A percentile compares a stretch with the other conserved stretches of the same genome.
Conservation (phyloP, 257 asterid genomes). For the Euphrasia confusa region DNA sequence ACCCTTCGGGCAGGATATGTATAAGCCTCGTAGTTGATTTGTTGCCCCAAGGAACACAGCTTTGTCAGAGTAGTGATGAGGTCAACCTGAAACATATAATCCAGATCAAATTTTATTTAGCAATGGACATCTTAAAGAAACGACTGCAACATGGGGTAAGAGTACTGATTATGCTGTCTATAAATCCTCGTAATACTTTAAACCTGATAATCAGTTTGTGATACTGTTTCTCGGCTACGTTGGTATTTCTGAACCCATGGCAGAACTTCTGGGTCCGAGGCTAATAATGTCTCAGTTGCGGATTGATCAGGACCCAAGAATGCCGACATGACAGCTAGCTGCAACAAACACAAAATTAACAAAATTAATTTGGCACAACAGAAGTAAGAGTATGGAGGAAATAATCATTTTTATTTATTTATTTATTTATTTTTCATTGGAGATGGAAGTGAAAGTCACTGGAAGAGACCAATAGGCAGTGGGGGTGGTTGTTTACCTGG, state of each 20-base stretch:
- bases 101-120: background rate
- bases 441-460: conserved; percentile 6
- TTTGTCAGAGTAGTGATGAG: conserved; percentile 77
- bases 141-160: background rate
- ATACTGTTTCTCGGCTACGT: conserved; percentile 91
- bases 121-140: background rate
- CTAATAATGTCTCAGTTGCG: conserved; percentile 70
- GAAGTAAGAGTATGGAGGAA: too few species aligned
- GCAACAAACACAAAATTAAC: conserved; percentile 15
- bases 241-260: conserved; percentile 97
- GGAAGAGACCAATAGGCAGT: background rate
- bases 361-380: too few species aligned
- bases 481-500: conserved; percentile 45
- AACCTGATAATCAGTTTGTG: conserved; percentile 90
- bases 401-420: background rate
- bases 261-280: conserved; percentile 69
- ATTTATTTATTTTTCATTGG: background rate
- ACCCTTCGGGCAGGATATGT: conserved; percentile 56
- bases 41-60: conserved; percentile 79
- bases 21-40: conserved; percentile 87
- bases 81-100: conserved; percentile 59
- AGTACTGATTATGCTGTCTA: background rate
- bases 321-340: conserved; percentile 93
- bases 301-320: conserved; percentile 93
- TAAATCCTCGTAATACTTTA: conserved; percentile 1